phyloP scores from a whole-genome alignment of 371 early-diverging fungal species.

The Zychaea mexicana region DNA sequence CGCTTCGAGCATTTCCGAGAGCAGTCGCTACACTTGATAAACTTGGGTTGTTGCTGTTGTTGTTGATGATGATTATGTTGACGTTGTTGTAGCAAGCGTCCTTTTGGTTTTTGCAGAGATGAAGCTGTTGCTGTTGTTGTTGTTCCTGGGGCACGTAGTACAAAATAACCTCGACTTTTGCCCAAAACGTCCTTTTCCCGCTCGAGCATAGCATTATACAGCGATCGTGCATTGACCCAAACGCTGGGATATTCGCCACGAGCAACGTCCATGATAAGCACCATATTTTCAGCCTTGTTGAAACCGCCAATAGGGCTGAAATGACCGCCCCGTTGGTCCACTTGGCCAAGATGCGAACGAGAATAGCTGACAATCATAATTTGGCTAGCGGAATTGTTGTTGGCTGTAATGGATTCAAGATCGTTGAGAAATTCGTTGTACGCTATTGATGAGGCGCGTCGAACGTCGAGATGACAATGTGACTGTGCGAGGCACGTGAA shows the following conservation, averaged over 20 bases:
- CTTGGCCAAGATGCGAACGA: constrained; percentile 73
- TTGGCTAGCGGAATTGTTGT: constrained; percentile 57
- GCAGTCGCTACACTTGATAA: not conserved
- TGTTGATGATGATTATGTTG: not conserved
- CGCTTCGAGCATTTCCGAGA: not conserved
- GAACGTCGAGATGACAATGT: constrained; percentile 74
- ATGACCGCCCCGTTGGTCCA: constrained; percentile 58
- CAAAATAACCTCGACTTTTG: constrained; percentile 80
- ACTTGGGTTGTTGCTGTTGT: not conserved
- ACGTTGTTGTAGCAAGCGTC: too few species aligned
- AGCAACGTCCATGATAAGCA: constrained; percentile 82
- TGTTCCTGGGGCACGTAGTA: constrained; percentile 41
- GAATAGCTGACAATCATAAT: constrained; percentile 84
- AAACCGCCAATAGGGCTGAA: constrained; percentile 72
- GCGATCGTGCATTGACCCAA: constrained; percentile 64
- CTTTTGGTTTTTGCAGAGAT: not conserved
- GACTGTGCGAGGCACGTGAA: constrained; percentile 83
- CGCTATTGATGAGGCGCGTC: constrained; percentile 61
- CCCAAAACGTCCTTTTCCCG: constrained; percentile 66
- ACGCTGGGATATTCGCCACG: constrained; percentile 80
- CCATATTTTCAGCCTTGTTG: constrained; percentile 62
- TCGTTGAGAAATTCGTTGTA: constrained; percentile 75
- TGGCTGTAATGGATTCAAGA: constrained; percentile 63
- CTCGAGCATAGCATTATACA: constrained; percentile 75
- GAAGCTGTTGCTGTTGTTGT: not conserved